phyloP scores from a whole-genome alignment of 2,329 filamentous ascomycete genomes.

The Neofusicoccum sp. region DNA sequence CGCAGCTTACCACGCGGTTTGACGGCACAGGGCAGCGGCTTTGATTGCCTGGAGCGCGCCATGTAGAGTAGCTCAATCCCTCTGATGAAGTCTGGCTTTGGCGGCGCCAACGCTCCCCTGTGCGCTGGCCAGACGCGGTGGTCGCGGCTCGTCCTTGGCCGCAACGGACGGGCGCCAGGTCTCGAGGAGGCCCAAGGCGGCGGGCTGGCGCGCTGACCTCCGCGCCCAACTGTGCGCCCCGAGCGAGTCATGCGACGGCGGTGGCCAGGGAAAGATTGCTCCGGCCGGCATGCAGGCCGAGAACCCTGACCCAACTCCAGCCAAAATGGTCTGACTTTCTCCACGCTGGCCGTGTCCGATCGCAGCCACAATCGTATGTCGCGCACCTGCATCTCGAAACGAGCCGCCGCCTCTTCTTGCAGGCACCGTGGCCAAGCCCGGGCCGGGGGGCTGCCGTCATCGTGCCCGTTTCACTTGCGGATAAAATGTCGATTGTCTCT shows the following conservation, averaged over 20 bases:
- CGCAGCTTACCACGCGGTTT: not conserved
- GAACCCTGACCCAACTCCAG: constrained; percentile 3
- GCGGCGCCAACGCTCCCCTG: not conserved
- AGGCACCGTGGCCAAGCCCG: constrained; percentile 1
- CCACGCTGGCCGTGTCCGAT: not conserved
- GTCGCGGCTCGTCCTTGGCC: not conserved
- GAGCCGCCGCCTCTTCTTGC: not conserved
- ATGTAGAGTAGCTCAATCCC: constrained; percentile 9
- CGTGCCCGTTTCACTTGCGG: constrained; percentile 2
- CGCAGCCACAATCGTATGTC: constrained; percentile 15
- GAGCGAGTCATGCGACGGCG: not conserved
- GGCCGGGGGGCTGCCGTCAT: constrained; percentile 2
- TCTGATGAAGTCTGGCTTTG: constrained; percentile 2
- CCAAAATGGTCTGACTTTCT: constrained; percentile 14
- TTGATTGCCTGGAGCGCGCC: not conserved
- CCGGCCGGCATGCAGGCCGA: constrained; percentile 11
- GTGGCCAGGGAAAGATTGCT: constrained; percentile 4
- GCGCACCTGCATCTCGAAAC: not conserved
- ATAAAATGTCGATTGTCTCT: constrained; percentile 11
- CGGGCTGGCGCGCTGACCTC: not conserved
- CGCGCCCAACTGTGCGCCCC: constrained; percentile 1
- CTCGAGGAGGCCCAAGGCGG: not conserved
- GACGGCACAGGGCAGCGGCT: not conserved
- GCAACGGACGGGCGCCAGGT: not conserved
- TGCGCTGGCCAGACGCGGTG: not conserved